Evolutionary conservation across 805 yeast genomes (phyloP).

Genomic region (Pichia thaimueangensis): DNA sequence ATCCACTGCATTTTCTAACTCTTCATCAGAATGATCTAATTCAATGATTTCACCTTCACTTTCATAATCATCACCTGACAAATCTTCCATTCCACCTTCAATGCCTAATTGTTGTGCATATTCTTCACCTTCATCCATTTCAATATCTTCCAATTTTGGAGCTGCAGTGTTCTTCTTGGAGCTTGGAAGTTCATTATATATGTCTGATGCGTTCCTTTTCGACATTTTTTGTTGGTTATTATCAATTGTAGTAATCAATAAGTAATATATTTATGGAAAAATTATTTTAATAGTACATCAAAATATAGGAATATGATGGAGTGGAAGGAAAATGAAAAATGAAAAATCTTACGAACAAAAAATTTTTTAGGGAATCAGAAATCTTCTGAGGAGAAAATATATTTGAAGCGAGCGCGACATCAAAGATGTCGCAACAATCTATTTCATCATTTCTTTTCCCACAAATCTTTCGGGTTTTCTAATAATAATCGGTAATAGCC

Average conservation of each 20-base stretch:
- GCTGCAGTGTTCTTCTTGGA: slow-evolving; percentile 12
- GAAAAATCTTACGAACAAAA: neutral
- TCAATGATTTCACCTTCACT: slow-evolving; percentile 88
- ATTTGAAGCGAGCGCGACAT: too few relatives aligned
- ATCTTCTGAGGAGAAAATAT: too few relatives aligned
- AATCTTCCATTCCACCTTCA: slow-evolving; percentile 69
- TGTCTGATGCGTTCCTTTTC: slow-evolving; percentile 29
- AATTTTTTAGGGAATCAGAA: neutral
- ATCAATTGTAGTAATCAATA: too few relatives aligned
- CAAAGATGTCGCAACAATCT: too few relatives aligned
- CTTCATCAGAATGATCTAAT: slow-evolving; percentile 55
- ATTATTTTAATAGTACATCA: neutral
- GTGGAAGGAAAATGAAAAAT: slow-evolving; percentile 1
- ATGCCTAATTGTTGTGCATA: slow-evolving; percentile 49
- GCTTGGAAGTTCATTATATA: slow-evolving; percentile 11
- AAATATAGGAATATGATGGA: neutral
- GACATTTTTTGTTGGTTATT: slow-evolving; percentile 18
- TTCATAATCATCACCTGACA: slow-evolving; percentile 86
- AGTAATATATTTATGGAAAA: neutral
- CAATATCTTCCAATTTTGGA: slow-evolving; percentile 18
- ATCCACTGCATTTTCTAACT: slow-evolving; percentile 42
- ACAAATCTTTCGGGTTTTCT: too few relatives aligned
- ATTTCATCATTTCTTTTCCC: too few relatives aligned
- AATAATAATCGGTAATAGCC: too few relatives aligned
- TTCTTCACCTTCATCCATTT: slow-evolving; percentile 32